phyloP scores from a whole-genome alignment of 805 yeast species.

The Wickerhamomyces pijperi region DNA sequence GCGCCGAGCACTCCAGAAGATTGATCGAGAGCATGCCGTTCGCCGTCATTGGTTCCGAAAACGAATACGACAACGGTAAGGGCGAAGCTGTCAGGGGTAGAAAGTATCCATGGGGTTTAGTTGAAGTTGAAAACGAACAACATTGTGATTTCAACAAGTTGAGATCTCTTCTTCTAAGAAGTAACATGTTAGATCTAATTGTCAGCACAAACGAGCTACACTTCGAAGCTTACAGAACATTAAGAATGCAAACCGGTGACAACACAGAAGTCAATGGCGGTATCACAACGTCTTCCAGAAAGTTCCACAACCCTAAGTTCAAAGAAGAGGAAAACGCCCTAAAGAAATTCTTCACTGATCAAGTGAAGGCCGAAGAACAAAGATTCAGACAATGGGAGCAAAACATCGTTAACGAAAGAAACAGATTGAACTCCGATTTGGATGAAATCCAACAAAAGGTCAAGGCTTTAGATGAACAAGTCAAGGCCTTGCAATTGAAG shows the following conservation, averaged over 20 bases:
- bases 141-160: constrained; percentile 81
- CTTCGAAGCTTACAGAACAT: constrained; percentile 67
- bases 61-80: constrained; percentile 48
- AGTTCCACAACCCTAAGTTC: constrained; percentile 77
- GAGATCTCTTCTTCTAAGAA: constrained; percentile 67
- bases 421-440: constrained; percentile 85
- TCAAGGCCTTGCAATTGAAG: constrained; percentile 47
- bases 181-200: constrained; percentile 74
- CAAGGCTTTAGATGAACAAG: constrained; percentile 66
- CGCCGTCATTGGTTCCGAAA: constrained; percentile 72
- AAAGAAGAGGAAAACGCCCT: constrained; percentile 93
- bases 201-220: constrained; percentile 73
- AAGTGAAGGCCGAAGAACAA: constrained; percentile 92
- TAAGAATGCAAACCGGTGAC: constrained; percentile 48
- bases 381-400: constrained; percentile 98
- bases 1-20: constrained; percentile 72
- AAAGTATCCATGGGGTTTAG: constrained; percentile 85
- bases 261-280: constrained; percentile 21
- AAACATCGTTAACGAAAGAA: constrained; percentile 89
- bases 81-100: constrained; percentile 68
- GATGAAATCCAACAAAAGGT: constrained; percentile 78
- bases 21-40: constrained; percentile 80
- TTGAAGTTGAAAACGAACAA: constrained; percentile 75
- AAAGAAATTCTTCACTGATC: constrained; percentile 92
- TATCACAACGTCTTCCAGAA: constrained; percentile 33